Evolutionary conservation across 2,329 filamentous ascomycete genomes (phyloP).

Genomic region (Sordariomycetes sp.): DNA sequence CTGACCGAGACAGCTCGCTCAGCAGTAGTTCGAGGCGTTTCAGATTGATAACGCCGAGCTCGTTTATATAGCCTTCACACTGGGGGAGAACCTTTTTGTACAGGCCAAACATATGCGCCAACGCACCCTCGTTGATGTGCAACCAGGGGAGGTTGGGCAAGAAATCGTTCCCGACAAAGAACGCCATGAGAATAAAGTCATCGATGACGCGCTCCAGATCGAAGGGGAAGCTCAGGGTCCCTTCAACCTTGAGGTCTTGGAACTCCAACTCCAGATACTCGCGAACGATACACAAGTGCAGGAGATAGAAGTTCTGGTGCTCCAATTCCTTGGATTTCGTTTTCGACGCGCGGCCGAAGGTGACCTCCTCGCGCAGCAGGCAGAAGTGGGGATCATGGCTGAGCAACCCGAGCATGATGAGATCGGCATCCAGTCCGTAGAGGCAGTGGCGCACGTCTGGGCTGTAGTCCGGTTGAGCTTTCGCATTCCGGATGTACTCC

Average conservation of each 20-base stretch:
- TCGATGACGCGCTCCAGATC: constrained; percentile 96
- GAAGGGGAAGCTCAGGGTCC: constrained; percentile 64
- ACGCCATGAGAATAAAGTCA: constrained; percentile 98
- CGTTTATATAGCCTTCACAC: constrained; percentile 91
- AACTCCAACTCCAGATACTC: constrained; percentile 97
- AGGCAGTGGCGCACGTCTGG: constrained; percentile 91
- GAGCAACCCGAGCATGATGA: constrained; percentile 96
- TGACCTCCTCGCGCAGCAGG: constrained; percentile 92
- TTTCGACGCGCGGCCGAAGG: constrained; percentile 81
- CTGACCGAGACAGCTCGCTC: constrained; percentile 76
- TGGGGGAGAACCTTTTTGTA: constrained; percentile 86
- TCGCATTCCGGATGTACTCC: constrained; percentile 98
- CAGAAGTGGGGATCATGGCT: constrained; percentile 99
- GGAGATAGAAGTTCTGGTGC: constrained; percentile 96
- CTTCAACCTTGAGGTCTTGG: constrained; percentile 73
- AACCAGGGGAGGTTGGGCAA: constrained; percentile 90
- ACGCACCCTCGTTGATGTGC: constrained; percentile 95
- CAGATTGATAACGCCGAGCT: constrained; percentile 85
- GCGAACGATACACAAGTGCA: constrained; percentile 94
- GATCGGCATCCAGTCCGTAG: constrained; percentile 91
- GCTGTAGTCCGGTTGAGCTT: constrained; percentile 88
- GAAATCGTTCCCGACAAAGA: constrained; percentile 99
- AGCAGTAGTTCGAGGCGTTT: constrained; percentile 66
- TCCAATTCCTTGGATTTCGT: constrained; percentile 92
- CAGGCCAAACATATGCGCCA: constrained; percentile 93